A percentile compares a stretch with the other conserved stretches of the same genome.
Evolutionary conservation across 2,329 filamentous ascomycete species (phyloP).

Genomic region (Colletotrichum sidae): DNA sequence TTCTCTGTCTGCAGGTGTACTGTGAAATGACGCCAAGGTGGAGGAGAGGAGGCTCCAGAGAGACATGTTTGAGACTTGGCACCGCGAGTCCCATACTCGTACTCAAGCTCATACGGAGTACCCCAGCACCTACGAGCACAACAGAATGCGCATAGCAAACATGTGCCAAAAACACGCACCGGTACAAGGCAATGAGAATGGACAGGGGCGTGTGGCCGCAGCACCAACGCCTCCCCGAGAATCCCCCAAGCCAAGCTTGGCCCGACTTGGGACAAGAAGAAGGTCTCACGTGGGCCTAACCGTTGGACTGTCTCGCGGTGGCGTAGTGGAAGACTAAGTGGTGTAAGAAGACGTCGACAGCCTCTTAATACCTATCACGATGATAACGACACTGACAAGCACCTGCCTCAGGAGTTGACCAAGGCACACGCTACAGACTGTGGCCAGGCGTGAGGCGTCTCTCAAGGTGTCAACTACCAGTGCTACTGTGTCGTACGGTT

Average conservation of each 20-base stretch:
- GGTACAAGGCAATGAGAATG: constrained; percentile 14
- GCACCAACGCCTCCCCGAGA: background rate
- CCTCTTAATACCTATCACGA: background rate
- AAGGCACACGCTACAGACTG: background rate
- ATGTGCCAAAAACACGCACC: background rate
- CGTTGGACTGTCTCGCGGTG: no score
- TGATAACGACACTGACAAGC: background rate
- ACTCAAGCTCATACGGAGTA: no score
- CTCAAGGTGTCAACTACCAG: constrained; percentile 10
- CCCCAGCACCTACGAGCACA: no score
- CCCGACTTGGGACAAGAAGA: background rate
- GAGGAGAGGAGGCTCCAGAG: no score
- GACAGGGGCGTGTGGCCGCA: background rate
- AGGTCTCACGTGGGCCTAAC: background rate
- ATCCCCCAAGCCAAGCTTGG: constrained; percentile 3
- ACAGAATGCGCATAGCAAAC: no score
- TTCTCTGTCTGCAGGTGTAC: no score
- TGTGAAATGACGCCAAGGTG: no score
- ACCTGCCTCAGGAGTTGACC: background rate
- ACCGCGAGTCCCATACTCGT: no score
- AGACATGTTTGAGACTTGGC: no score
- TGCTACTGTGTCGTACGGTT: background rate
- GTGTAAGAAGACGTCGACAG: no score
- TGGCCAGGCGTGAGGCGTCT: constrained; percentile 10
- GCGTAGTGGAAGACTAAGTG: no score